A percentile compares a stretch with the other conserved stretches of the same genome.
Conservation (phyloP, 2,329 filamentous ascomycete genomes). For the Botrytis galanthina region DNA sequence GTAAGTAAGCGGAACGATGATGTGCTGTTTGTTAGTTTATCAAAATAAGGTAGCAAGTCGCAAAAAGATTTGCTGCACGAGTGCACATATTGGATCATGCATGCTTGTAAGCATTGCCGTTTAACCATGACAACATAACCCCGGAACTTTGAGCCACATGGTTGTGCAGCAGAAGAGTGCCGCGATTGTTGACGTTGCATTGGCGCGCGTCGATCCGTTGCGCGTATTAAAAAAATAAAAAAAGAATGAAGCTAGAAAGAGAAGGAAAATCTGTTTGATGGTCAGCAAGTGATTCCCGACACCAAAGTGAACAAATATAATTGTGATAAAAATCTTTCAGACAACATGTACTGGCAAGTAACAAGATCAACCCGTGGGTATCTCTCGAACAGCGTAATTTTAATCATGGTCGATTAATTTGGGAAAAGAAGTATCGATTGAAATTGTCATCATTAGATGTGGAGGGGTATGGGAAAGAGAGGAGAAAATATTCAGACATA, state of each 20-base stretch:
- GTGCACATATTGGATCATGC: background rate
- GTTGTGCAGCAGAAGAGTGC: slow-evolving; percentile 11
- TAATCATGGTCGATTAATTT: slow-evolving; percentile 87
- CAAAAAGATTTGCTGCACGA: background rate
- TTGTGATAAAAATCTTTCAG: slow-evolving; percentile 51
- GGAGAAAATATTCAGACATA: slow-evolving; percentile 20
- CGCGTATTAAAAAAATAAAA: background rate
- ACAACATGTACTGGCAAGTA: slow-evolving; percentile 90
- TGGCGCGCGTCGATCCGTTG: background rate
- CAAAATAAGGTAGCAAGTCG: background rate
- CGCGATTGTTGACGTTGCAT: background rate
- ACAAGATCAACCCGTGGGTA: slow-evolving; percentile 62
- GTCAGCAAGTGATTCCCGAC: slow-evolving; percentile 26
- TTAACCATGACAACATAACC: slow-evolving; percentile 8
- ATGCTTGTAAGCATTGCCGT: slow-evolving; percentile 6
- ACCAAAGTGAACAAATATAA: slow-evolving; percentile 12
- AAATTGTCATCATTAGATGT: slow-evolving; percentile 63
- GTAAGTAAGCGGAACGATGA: background rate
- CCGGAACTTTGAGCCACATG: background rate
- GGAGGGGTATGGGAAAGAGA: slow-evolving; percentile 12
- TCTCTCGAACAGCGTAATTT: slow-evolving; percentile 64
- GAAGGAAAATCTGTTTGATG: slow-evolving; percentile 25
- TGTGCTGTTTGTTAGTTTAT: background rate
- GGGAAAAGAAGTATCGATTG: slow-evolving; percentile 75
- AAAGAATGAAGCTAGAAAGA: slow-evolving; percentile 1